These are phyloP conservation scores for Scedosporium boydii DNA, from an alignment of 2,329 filamentous ascomycete genomes.

Conservation along the genomic window DNA sequence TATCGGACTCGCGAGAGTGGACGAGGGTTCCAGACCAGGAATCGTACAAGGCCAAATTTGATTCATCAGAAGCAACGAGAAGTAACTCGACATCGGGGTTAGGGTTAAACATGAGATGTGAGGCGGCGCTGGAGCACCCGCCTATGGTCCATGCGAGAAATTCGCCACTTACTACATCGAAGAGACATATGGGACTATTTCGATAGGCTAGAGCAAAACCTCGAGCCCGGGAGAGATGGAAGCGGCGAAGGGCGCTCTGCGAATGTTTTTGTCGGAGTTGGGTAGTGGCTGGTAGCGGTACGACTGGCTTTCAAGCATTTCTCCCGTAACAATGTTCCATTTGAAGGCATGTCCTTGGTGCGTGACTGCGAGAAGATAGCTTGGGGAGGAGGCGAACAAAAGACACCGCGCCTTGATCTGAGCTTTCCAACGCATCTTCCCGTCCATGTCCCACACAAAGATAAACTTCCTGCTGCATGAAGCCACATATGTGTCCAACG, in stretches of 20 bases:
- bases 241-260: not conserved
- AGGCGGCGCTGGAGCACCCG: not conserved
- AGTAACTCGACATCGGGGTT: slow-evolving; percentile 13
- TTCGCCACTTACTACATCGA: not conserved
- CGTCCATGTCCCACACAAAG: not conserved
- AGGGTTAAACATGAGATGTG: slow-evolving; percentile 2
- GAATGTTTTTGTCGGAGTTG: no score
- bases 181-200: not conserved
- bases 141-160: not conserved
- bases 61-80: slow-evolving; percentile 12
- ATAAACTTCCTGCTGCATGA: not conserved
- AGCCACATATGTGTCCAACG: not conserved
- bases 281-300: no score
- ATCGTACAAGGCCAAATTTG: slow-evolving; percentile 13
- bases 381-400: not conserved
- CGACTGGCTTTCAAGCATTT: no score
- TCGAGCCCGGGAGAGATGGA: not conserved
- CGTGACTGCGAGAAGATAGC: no score
- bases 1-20: not conserved
- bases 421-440: not conserved
- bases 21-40: slow-evolving; percentile 10
- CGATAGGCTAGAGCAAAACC: not conserved
- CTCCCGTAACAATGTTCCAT: no score
- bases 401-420: not conserved
- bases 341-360: no score